Conservation (phyloP, 2,329 filamentous ascomycete genomes). For the Aspergillus fumigatus region DNA sequence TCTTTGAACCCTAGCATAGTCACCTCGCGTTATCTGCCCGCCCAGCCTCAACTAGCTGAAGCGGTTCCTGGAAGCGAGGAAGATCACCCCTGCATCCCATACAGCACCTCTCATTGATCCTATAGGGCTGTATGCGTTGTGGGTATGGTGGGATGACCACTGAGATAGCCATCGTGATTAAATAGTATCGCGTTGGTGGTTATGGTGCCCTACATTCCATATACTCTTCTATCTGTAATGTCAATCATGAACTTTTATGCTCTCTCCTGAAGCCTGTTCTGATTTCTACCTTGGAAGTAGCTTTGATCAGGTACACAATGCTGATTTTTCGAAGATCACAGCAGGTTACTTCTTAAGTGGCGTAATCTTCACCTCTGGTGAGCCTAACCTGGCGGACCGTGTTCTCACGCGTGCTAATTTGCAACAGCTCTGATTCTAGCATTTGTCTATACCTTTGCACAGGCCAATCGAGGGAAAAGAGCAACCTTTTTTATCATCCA, state of each 20-base stretch:
- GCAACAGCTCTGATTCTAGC: constrained; percentile 68
- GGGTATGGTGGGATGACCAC: constrained; percentile 72
- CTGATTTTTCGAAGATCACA: constrained; percentile 37
- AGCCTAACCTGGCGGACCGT: constrained; percentile 12
- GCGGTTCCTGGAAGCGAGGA: constrained; percentile 80
- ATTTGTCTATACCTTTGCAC: constrained; percentile 76
- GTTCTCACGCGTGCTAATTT: constrained; percentile 38
- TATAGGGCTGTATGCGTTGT: constrained; percentile 59
- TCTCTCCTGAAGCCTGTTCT: constrained; percentile 1
- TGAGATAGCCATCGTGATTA: constrained; percentile 56
- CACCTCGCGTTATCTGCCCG: constrained; percentile 75
- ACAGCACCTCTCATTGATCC: constrained; percentile 56
- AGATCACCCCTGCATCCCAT: constrained; percentile 67
- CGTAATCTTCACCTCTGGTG: constrained; percentile 36
- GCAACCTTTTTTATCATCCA: constrained; percentile 77
- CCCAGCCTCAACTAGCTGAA: constrained; percentile 68
- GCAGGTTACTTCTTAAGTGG: constrained; percentile 35
- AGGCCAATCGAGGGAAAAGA: constrained; percentile 75
- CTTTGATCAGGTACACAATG: constrained; percentile 11
- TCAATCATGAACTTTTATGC: constrained; percentile 16
- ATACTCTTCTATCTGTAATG: constrained; percentile 22
- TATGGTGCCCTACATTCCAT: constrained; percentile 61
- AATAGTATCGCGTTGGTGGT: constrained; percentile 59
- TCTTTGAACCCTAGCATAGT: constrained; percentile 13
- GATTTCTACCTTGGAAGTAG: constrained; percentile 18